Evolutionary conservation across 495 filamentous ascomycete species (phyloP).

Genomic region (Penicillium longicatenatum): DNA sequence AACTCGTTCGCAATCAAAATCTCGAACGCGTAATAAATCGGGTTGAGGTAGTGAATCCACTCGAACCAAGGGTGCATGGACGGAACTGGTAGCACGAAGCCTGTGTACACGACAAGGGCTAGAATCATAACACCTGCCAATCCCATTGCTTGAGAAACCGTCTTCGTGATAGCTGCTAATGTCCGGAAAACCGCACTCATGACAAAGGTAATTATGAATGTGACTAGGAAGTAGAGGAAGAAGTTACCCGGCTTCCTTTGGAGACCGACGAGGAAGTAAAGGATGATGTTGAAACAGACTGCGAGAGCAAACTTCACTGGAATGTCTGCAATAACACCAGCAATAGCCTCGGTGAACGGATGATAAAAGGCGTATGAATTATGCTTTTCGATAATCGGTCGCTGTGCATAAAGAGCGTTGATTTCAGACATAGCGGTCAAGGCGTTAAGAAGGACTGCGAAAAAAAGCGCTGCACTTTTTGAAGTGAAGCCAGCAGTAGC

Average conservation of each 20-base stretch:
- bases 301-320: conserved; percentile 61
- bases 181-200: conserved; percentile 79
- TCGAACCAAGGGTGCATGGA: conserved; percentile 79
- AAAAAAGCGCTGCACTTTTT: conserved; percentile 81
- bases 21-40: conserved; percentile 86
- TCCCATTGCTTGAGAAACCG: conserved; percentile 68
- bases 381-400: conserved; percentile 92
- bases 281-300: conserved; percentile 65
- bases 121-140: conserved; percentile 82
- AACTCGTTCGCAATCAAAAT: conserved; percentile 94
- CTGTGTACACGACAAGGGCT: conserved; percentile 82
- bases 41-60: conserved; percentile 87
- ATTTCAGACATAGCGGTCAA: conserved; percentile 77
- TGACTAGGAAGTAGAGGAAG: conserved; percentile 65
- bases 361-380: conserved; percentile 89
- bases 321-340: conserved; percentile 80
- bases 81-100: conserved; percentile 76
- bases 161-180: conserved; percentile 41
- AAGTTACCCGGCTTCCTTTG: conserved; percentile 75
- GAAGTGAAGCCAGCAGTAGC: conserved; percentile 72
- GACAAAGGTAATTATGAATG: conserved; percentile 62
- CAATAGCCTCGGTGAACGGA: conserved; percentile 81
- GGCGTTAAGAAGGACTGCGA: conserved; percentile 82
- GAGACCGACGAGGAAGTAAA: conserved; percentile 88
- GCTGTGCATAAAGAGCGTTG: conserved; percentile 80